Conservation (phyloP, 2,329 filamentous ascomycete genomes). For the Fusarium armeniacum region DNA sequence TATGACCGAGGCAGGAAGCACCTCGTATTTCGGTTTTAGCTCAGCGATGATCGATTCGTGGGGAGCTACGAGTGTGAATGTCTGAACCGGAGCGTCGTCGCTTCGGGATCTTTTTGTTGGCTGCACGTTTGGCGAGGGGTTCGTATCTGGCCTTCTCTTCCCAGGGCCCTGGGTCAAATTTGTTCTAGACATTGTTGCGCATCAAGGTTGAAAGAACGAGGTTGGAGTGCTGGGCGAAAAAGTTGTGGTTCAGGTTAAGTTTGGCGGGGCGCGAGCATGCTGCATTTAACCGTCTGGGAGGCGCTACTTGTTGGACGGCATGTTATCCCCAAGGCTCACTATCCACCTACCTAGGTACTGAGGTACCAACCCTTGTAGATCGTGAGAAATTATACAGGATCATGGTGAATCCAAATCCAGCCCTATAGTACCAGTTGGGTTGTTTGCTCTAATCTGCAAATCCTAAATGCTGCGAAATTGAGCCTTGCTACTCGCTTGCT, state of each 20-base stretch:
- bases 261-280: constrained; percentile 37
- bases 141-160: constrained; percentile 41
- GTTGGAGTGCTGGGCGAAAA: constrained; percentile 33
- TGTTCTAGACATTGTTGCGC: constrained; percentile 38
- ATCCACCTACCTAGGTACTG: too few relatives aligned
- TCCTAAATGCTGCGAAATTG: not conserved
- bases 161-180: constrained; percentile 17
- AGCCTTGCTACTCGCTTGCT: not conserved
- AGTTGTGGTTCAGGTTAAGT: constrained; percentile 38
- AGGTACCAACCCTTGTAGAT: not conserved
- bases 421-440: not conserved
- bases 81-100: constrained; percentile 21
- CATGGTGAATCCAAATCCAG: not conserved
- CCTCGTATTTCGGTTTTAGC: constrained; percentile 62
- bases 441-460: not conserved
- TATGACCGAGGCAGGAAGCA: constrained; percentile 68
- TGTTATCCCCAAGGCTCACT: not conserved
- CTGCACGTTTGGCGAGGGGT: constrained; percentile 1
- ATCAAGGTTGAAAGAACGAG: constrained; percentile 21
- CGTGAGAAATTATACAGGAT: not conserved
- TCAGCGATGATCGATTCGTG: constrained; percentile 60
- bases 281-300: constrained; percentile 8
- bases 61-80: constrained; percentile 52
- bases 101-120: constrained; percentile 14
- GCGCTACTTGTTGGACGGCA: not conserved